Conservation (phyloP, 2,329 filamentous ascomycete genomes). For the Penicillium sp. region DNA sequence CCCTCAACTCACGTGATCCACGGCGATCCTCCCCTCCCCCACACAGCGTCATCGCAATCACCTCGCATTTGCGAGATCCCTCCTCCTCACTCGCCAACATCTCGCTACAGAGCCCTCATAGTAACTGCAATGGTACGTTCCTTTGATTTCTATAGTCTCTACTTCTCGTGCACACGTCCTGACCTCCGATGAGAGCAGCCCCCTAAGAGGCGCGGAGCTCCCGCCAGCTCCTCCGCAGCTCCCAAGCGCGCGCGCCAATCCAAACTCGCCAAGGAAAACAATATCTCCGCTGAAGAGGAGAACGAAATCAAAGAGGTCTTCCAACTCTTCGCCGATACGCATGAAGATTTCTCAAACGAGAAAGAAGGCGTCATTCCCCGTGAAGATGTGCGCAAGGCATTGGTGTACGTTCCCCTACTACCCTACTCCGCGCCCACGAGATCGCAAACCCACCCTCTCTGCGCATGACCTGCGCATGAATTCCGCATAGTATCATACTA, state of each 20-base stretch:
- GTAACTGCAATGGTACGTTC: slow-evolving; percentile 23
- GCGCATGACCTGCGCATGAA: not conserved
- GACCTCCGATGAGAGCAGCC: slow-evolving; percentile 27
- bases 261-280: slow-evolving; percentile 90
- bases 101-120: not conserved
- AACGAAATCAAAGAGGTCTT: slow-evolving; percentile 91
- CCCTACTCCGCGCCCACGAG: not conserved
- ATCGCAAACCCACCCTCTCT: not conserved
- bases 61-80: not conserved
- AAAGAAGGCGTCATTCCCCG: slow-evolving; percentile 72
- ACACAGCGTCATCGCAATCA: slow-evolving; percentile 1
- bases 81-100: not conserved
- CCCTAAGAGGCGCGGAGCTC: slow-evolving; percentile 42
- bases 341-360: slow-evolving; percentile 69
- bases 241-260: slow-evolving; percentile 64
- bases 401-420: slow-evolving; percentile 62
- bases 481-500: not conserved
- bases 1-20: not conserved
- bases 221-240: slow-evolving; percentile 34
- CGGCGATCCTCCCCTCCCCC: not conserved
- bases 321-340: slow-evolving; percentile 67
- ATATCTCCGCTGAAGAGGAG: slow-evolving; percentile 82
- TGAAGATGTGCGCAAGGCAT: slow-evolving; percentile 70
- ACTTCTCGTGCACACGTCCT: not conserved
- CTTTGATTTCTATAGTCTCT: not conserved